Base-by-base conservation (phyloP, 208 protist species). In the Trypanosomatidae sp. region DNA sequence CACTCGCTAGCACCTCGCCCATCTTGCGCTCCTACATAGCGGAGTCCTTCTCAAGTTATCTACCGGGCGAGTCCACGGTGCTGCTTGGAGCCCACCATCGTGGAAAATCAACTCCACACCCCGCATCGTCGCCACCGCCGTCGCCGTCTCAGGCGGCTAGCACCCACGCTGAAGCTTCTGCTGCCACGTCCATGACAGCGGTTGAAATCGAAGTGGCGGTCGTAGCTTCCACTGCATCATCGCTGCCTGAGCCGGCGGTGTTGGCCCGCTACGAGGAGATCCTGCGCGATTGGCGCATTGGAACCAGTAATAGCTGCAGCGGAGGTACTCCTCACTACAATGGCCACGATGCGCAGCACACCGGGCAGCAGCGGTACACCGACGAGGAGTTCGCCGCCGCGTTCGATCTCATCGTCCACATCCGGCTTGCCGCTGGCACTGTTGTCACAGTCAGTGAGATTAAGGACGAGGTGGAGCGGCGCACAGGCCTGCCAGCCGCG, bases 391-490 rank as follows among this genome's bases (percentile, higher is more conserved):
- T 78, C 8, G 36, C 68, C 2, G 44, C 69, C 19, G 36, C 36
- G 12, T 71, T 83, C n/a, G 71, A 59, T 33, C 65, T 79, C 8
- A 30, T 83, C 6, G 43, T 76, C 1, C 73, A 62, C 66, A 69
- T 56, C 30, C 66, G 6, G 15, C 66, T 69, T 10, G 30, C 49
- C 8, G 13, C 46, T 3, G 64, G 15, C 66, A 70, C 59, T 25
- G 41, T 52, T 5, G 64, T 79, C 25, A 87, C 78, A 12, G 76
- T 92, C 15, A 44, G 66, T 3, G 73, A 90, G 52, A 67, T 90
- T 7, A 92, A 92, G 70, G 47, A 59, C 28, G 82, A 86, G 74
- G 50, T 92, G 65, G 80, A 82, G 69, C 69, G 56, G 33, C 83
- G 80, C 41, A 55, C 85, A 3, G 81, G 85, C 22, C 67, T 92